Evolutionary conservation across 257 asterid genomes (phyloP), one percentile per base, ranked within the genome.

Genomic region (Solanum bukasovii): DNA sequence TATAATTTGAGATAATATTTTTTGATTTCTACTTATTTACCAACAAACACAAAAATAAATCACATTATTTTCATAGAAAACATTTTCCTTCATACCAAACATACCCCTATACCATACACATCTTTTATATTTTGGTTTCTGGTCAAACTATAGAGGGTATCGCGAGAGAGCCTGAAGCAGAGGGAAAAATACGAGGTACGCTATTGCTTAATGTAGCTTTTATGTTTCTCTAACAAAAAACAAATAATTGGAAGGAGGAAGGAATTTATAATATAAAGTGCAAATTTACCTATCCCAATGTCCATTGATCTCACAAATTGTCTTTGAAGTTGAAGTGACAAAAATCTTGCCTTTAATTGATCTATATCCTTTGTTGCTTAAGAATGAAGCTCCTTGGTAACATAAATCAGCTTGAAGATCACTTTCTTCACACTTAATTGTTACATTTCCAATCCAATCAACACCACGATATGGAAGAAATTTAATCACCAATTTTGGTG

Each of bases 401-500:
- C 88, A 74, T 75, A 97, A 88, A 82, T 94, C 95, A 2, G 98
- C 98, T 87, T 90, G 93, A 18, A 94, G 90, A 11, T 92, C 99
- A 13, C 92, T 93, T 92, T 97, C 96, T 84, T 89, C 87, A 63
- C 99, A 97, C 20, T 87, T 89, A 34, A 95, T 87, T 1, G 49
- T 90, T 11, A 94, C 96, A 79, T 90, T 93, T 86, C 99, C 99
- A 33, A 90, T 23, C 99, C 99, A 97, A 9, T 96, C 98, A 10
- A 93, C 96, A 5, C 95, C 84, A 9, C 94, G 94, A 25, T 93
- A 0, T 3, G 99, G 99, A n/a, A 97, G 56, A 21, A 97, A 90
- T 56, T 94, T 84, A 46, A 96, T 93, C 21, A 97, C 94, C 2
- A 96, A 93, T n/a, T 94, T 93, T 4, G 98, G 98, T 14, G 96